Evolutionary conservation across 2,329 filamentous ascomycete genomes (phyloP).

Genomic region (Beauveria brongniartii): DNA sequence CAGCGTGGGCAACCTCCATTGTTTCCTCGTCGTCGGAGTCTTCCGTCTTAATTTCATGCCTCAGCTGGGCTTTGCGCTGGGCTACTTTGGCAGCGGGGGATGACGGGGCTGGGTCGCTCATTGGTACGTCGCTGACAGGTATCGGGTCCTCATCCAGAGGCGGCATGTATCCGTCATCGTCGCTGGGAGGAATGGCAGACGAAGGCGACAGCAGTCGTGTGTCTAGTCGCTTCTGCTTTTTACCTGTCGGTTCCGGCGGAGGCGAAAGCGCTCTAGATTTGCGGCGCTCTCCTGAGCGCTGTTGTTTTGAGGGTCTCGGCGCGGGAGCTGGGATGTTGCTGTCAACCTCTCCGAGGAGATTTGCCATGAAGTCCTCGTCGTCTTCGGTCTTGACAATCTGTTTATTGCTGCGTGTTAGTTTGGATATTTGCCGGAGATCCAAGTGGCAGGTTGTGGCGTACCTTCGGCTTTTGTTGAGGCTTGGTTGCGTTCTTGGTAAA

Average conservation of each 20-base stretch:
- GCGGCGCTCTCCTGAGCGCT: conserved; percentile 68
- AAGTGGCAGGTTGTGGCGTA: conserved; percentile 27
- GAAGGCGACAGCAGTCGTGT: conserved; percentile 39
- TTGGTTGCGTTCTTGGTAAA: conserved; percentile 70
- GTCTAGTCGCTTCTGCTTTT: conserved; percentile 48
- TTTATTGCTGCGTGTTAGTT: conserved; percentile 3
- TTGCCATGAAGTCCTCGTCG: conserved; percentile 79
- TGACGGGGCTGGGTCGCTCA: conserved; percentile 80
- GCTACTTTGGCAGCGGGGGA: conserved; percentile 77
- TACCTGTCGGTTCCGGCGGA: conserved; percentile 45
- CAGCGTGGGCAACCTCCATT: conserved; percentile 79
- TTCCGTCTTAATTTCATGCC: conserved; percentile 48
- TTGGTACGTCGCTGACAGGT: conserved; percentile 46
- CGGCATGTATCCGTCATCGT: conserved; percentile 50
- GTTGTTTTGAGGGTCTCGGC: conserved; percentile 49
- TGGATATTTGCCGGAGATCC: background rate
- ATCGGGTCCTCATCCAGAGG: conserved; percentile 53
- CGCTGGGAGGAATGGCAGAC: conserved; percentile 33
- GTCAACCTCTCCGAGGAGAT: conserved; percentile 82
- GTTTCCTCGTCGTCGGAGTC: conserved; percentile 73
- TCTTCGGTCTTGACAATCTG: conserved; percentile 73
- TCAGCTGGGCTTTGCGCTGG: conserved; percentile 56
- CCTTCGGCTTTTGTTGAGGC: conserved; percentile 71
- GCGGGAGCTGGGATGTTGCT: conserved; percentile 53
- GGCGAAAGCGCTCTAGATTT: conserved; percentile 78